Evolutionary conservation across 805 yeast species (phyloP).

Genomic region (Zygosaccharomyces siamensis): DNA sequence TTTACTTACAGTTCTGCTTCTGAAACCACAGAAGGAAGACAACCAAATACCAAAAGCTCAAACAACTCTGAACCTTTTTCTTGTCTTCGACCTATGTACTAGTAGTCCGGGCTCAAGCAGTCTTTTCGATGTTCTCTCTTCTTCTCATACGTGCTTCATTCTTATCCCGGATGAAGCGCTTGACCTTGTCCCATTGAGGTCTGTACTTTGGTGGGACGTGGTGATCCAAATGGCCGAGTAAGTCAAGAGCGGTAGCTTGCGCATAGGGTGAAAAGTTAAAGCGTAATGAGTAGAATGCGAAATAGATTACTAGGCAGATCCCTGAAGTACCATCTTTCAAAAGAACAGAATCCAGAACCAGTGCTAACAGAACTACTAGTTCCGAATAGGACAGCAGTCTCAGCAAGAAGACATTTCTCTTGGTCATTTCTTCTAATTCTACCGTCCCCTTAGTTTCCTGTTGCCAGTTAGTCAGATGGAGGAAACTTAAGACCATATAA

Average conservation of each 20-base stretch:
- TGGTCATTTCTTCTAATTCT: slow-evolving; percentile 10
- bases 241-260: slow-evolving; percentile 34
- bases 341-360: slow-evolving; percentile 54
- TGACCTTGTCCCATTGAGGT: slow-evolving; percentile 38
- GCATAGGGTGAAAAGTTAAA: slow-evolving; percentile 47
- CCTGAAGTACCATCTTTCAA: slow-evolving; percentile 64
- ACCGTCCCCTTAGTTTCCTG: slow-evolving; percentile 18
- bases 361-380: slow-evolving; percentile 46
- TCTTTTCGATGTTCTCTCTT: slow-evolving; percentile 11
- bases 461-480: slow-evolving; percentile 46
- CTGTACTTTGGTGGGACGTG: slow-evolving; percentile 35
- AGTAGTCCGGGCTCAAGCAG: slow-evolving; percentile 4
- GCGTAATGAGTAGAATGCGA: slow-evolving; percentile 66
- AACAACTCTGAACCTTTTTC: slow-evolving; percentile 35
- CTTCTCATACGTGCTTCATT: slow-evolving; percentile 35
- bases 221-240: slow-evolving; percentile 30
- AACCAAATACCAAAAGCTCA: slow-evolving; percentile 56
- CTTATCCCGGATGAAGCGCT: slow-evolving; percentile 40
- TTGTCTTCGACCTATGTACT: background rate
- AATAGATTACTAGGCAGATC: slow-evolving; percentile 54
- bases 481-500: slow-evolving; percentile 48
- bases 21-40: slow-evolving; percentile 80
- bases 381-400: slow-evolving; percentile 56
- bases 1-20: slow-evolving; percentile 89
- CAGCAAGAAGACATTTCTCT: slow-evolving; percentile 20